Evolutionary conservation across 176 grass and related monocot species (phyloP).

Genomic region (Musa itinerans): DNA sequence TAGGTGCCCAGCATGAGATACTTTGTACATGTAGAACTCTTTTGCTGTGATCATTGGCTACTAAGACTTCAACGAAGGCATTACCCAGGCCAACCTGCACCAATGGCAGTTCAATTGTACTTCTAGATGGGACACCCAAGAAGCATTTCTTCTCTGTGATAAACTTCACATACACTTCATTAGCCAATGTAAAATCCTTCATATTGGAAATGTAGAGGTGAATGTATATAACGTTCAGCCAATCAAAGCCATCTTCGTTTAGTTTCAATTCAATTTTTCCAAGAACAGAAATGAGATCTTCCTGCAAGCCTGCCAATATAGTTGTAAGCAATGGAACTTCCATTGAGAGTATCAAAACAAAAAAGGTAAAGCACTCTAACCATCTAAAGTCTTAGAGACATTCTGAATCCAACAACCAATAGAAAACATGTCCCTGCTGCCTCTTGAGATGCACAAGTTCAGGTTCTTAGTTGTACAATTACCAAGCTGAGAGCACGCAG

Average conservation of each 20-base stretch:
- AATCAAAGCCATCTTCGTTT: constrained; percentile 56
- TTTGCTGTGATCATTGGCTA: constrained; percentile 57
- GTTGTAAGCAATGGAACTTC: background rate
- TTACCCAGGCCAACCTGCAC: constrained; percentile 45
- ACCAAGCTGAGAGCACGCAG: constrained; percentile 21
- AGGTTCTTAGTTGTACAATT: constrained; percentile 26
- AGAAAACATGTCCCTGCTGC: constrained; percentile 46
- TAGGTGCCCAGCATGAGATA: constrained; percentile 98
- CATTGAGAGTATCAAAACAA: background rate
- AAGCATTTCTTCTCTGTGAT: constrained; percentile 78
- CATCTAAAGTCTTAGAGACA: constrained; percentile 39
- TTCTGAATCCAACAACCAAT: constrained; percentile 71
- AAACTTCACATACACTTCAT: constrained; percentile 85
- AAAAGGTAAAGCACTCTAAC: constrained; percentile 4
- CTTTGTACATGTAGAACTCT: constrained; percentile 97
- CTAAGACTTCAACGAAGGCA: constrained; percentile 77
- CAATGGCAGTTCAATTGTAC: constrained; percentile 87
- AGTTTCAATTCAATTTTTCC: constrained; percentile 68
- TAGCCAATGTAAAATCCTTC: constrained; percentile 69
- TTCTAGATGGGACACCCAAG: constrained; percentile 80
- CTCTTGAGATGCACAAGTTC: constrained; percentile 46
- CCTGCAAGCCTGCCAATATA: constrained; percentile 46
- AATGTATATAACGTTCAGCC: constrained; percentile 83
- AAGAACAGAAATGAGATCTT: constrained; percentile 59
- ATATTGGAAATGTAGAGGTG: constrained; percentile 96